Conservation (phyloP, 331 rosid genomes). For the Acacia concinna region DNA sequence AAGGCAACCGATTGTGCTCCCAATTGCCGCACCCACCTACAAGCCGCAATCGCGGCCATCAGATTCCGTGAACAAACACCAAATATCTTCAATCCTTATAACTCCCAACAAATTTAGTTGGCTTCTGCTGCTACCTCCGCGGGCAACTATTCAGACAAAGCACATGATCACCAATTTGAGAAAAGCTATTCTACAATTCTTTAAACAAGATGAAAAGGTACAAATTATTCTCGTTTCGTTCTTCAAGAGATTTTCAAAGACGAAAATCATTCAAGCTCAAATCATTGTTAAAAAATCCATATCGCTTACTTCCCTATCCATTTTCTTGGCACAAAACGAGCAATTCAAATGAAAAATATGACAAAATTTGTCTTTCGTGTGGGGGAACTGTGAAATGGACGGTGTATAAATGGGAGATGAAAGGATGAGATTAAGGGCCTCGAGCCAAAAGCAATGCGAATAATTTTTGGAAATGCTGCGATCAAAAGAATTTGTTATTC, state of each 20-base stretch:
- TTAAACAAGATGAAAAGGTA: not conserved
- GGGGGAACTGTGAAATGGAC: not conserved
- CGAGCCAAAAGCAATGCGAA: not conserved
- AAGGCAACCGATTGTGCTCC: conserved; percentile 42
- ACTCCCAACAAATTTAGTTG: conserved; percentile 20
- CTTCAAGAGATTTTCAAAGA: not conserved
- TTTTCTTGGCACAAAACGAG: conserved; percentile 18
- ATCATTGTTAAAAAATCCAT: not conserved
- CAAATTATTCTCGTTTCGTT: not conserved
- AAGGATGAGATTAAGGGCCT: not conserved
- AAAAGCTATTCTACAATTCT: not conserved
- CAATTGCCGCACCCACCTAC: conserved; percentile 51
- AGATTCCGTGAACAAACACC: conserved; percentile 32
- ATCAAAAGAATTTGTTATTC: not conserved
- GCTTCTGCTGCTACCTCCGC: conserved; percentile 11
- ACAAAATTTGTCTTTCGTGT: not conserved
- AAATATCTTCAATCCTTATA: not conserved
- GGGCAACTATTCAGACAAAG: conserved; percentile 19
- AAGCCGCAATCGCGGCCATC: conserved; percentile 76
- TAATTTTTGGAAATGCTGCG: not conserved
- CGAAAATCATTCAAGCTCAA: not conserved
- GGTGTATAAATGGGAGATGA: not conserved
- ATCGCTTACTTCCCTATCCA: not conserved
- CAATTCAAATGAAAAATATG: not conserved
- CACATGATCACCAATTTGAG: conserved; percentile 9